Evolutionary conservation across 257 asterid species (phyloP).

Genomic region (Przewalskia tangutica): DNA sequence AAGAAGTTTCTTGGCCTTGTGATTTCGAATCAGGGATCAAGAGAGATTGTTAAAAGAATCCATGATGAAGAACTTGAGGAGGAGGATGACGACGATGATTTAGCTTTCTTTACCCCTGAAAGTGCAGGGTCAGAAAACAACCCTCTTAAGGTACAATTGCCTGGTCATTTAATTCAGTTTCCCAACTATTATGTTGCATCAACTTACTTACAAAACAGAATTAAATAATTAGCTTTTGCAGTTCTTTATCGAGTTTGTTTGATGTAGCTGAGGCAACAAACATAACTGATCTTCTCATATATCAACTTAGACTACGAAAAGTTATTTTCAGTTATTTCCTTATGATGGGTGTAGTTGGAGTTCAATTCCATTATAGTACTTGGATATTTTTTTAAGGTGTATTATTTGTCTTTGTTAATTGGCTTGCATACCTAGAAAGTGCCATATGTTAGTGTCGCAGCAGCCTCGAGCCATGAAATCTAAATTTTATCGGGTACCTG

Average conservation of each 20-base stretch:
- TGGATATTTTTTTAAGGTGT: no score
- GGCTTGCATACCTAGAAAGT: not conserved
- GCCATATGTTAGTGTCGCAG: not conserved
- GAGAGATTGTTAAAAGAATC: slow-evolving; percentile 39
- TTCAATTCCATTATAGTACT: no score
- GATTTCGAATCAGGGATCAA: slow-evolving; percentile 32
- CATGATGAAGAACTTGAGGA: slow-evolving; percentile 50
- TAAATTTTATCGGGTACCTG: not conserved
- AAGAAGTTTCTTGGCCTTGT: not conserved
- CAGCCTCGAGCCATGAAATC: not conserved
- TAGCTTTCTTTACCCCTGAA: slow-evolving; percentile 9
- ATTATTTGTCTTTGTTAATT: not conserved
- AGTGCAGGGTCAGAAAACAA: slow-evolving; percentile 22
- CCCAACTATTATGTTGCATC: not conserved
- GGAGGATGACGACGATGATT: slow-evolving; percentile 18
- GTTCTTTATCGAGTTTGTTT: no score
- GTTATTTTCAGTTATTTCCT: no score
- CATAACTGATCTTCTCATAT: no score
- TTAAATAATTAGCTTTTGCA: not conserved
- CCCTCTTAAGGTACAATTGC: slow-evolving; percentile 34
- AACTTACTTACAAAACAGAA: not conserved
- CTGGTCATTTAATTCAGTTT: not conserved
- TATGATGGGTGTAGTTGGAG: no score
- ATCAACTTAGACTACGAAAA: no score
- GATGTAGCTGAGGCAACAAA: no score